phyloP scores from a whole-genome alignment of 352 stramenopile species.

The Pythium grandisporangium region DNA sequence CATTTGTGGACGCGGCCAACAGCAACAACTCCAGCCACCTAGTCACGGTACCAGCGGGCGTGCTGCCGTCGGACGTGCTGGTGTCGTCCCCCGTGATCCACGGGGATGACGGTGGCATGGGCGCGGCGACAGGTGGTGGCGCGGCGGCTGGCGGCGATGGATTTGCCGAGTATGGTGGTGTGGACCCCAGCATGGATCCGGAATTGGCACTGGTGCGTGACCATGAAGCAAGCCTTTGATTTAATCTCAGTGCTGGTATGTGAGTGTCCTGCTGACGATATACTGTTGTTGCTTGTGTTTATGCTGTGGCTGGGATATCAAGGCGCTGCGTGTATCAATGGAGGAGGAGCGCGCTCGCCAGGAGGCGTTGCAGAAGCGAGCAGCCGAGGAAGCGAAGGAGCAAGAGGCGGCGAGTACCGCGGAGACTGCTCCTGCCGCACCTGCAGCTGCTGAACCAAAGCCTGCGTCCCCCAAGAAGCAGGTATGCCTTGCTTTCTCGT shows the following conservation, averaged over 20 bases:
- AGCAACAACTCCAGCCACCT: slow-evolving; percentile 94
- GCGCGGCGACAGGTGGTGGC: slow-evolving; percentile 19
- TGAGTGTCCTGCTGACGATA: too few relatives aligned
- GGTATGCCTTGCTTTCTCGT: slow-evolving; percentile 5
- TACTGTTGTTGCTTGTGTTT: not conserved
- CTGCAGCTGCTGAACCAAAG: slow-evolving; percentile 5
- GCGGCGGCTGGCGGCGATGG: slow-evolving; percentile 35
- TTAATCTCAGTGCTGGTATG: too few relatives aligned
- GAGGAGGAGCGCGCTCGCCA: slow-evolving; percentile 97
- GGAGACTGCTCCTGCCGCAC: slow-evolving; percentile 8
- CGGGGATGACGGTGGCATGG: slow-evolving; percentile 71
- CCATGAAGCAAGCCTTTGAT: too few relatives aligned
- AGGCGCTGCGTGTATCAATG: slow-evolving; percentile 95
- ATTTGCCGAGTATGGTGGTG: slow-evolving; percentile 93
- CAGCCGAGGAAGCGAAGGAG: slow-evolving; percentile 54
- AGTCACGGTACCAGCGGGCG: slow-evolving; percentile 94
- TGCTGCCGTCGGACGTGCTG: slow-evolving; percentile 97
- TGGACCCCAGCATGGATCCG: slow-evolving; percentile 98
- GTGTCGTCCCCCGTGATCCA: slow-evolving; percentile 93
- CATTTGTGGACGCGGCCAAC: slow-evolving; percentile 90
- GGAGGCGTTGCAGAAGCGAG: slow-evolving; percentile 89
- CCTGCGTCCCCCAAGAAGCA: slow-evolving; percentile 11
- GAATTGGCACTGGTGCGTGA: slow-evolving; percentile 98
- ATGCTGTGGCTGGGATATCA: not conserved
- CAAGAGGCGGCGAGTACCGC: slow-evolving; percentile 17